These are phyloP conservation scores for Populus tomentosa DNA, from an alignment of 441 rosid genomes.

Conservation along the genomic window DNA sequence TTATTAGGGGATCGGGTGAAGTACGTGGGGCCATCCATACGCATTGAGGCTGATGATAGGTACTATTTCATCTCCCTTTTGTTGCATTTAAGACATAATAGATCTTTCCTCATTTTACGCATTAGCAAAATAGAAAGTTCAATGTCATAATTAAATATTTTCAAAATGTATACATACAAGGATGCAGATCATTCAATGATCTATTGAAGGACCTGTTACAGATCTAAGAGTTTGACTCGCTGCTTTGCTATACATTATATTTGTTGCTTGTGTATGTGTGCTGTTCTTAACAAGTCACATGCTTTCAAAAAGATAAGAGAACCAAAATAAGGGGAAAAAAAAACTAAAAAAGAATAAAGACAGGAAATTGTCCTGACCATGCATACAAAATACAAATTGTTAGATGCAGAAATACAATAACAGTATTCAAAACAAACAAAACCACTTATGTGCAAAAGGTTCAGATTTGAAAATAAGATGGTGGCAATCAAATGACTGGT, in stretches of 20 bases:
- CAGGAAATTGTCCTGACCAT: too few species aligned
- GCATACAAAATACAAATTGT: too few species aligned
- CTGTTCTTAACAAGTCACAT: too few species aligned
- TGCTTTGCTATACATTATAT: neutral
- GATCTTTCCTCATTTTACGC: too few species aligned
- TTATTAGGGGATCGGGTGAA: slow-evolving; percentile 84
- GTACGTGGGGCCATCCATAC: slow-evolving; percentile 61
- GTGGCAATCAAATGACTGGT: too few species aligned
- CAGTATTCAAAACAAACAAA: too few species aligned
- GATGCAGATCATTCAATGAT: neutral
- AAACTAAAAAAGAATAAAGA: too few species aligned
- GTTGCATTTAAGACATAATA: neutral
- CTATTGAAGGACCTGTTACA: neutral
- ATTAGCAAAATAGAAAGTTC: neutral
- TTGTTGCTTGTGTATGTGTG: neutral
- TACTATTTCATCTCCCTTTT: slow-evolving; percentile 15
- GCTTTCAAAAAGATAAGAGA: too few species aligned
- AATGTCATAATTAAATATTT: neutral
- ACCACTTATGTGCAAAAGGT: too few species aligned
- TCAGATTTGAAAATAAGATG: too few species aligned
- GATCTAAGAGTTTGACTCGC: neutral
- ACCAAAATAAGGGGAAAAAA: too few species aligned
- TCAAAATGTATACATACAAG: neutral
- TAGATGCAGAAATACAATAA: too few species aligned
- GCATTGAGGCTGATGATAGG: slow-evolving; percentile 58